Evolutionary conservation across 2,329 filamentous ascomycete species (phyloP).

Genomic region (Trichoderma gracile): DNA sequence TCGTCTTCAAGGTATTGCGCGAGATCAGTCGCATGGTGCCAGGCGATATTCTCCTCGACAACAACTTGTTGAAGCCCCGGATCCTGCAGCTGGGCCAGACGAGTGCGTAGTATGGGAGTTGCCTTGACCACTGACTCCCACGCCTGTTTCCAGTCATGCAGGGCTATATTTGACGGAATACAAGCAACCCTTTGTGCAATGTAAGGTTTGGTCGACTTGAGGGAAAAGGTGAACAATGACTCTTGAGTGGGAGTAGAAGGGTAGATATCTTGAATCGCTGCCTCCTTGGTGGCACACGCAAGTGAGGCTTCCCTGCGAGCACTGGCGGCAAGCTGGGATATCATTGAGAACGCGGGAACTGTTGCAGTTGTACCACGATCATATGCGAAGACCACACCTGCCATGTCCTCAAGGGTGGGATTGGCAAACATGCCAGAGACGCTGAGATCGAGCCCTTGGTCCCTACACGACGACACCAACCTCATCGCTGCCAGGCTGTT

Average conservation of each 20-base stretch:
- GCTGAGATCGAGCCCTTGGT: not conserved
- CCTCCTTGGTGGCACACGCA: not conserved
- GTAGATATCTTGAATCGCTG: slow-evolving; percentile 41
- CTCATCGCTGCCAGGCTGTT: slow-evolving; percentile 50
- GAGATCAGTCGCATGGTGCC: slow-evolving; percentile 19
- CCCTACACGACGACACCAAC: slow-evolving; percentile 34
- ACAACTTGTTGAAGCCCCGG: slow-evolving; percentile 27
- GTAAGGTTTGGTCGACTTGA: slow-evolving; percentile 37
- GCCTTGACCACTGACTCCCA: slow-evolving; percentile 35
- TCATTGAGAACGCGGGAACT: not conserved
- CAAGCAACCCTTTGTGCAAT: slow-evolving; percentile 35
- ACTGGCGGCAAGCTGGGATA: not conserved
- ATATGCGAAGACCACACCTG: not conserved
- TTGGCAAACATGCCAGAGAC: slow-evolving; percentile 18
- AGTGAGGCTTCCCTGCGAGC: not conserved
- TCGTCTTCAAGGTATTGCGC: not conserved
- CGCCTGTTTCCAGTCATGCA: slow-evolving; percentile 33
- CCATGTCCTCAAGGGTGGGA: slow-evolving; percentile 18
- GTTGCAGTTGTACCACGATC: not conserved
- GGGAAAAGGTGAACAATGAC: slow-evolving; percentile 40
- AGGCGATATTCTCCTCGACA: slow-evolving; percentile 23
- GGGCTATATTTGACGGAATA: slow-evolving; percentile 28
- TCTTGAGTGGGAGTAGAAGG: slow-evolving; percentile 38
- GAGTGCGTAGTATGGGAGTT: slow-evolving; percentile 39
- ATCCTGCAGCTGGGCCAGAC: slow-evolving; percentile 33